A percentile compares a stretch with the other conserved stretches of the same genome.
Conservation (phyloP, 768 basidiomycete species). For the Agaricus sinodeliciosus region DNA sequence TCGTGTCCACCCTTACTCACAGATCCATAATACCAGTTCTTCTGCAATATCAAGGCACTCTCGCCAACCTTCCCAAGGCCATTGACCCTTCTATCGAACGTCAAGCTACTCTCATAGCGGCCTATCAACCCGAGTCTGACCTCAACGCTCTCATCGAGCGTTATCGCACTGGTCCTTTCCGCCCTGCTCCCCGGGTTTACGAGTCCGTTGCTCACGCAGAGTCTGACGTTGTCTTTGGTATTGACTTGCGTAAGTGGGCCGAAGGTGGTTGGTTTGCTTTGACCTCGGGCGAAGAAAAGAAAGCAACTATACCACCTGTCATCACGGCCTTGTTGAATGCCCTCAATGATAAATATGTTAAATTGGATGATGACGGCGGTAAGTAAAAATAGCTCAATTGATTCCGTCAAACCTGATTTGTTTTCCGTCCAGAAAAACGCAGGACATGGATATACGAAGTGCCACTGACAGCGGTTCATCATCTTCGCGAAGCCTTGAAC, state of each 20-base stretch:
- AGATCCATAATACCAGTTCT: constrained; percentile 43
- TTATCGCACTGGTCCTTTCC: constrained; percentile 90
- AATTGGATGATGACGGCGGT: constrained; percentile 48
- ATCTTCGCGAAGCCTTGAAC: constrained; percentile 81
- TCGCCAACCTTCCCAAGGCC: constrained; percentile 64
- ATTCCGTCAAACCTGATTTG: background rate
- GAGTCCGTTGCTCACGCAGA: constrained; percentile 81
- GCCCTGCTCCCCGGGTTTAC: constrained; percentile 79
- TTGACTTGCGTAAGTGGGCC: constrained; percentile 88
- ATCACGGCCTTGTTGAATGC: constrained; percentile 59
- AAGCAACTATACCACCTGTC: constrained; percentile 66
- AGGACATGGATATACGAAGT: constrained; percentile 96
- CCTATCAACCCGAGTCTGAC: constrained; percentile 87
- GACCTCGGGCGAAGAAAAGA: constrained; percentile 49
- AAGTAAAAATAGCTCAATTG: background rate
- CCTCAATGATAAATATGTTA: constrained; percentile 56
- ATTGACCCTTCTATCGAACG: constrained; percentile 61
- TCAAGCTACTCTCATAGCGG: constrained; percentile 68
- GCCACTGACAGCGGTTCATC: constrained; percentile 76
- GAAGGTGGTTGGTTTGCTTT: constrained; percentile 70
- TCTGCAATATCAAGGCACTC: constrained; percentile 79
- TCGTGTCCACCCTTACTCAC: background rate
- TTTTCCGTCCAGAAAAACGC: constrained; percentile 51
- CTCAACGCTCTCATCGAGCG: constrained; percentile 84
- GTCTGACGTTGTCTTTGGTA: constrained; percentile 84